These are phyloP conservation scores for Schwanniomyces occidentalis DNA, from an alignment of 805 yeast genomes.

Conservation along the genomic window DNA sequence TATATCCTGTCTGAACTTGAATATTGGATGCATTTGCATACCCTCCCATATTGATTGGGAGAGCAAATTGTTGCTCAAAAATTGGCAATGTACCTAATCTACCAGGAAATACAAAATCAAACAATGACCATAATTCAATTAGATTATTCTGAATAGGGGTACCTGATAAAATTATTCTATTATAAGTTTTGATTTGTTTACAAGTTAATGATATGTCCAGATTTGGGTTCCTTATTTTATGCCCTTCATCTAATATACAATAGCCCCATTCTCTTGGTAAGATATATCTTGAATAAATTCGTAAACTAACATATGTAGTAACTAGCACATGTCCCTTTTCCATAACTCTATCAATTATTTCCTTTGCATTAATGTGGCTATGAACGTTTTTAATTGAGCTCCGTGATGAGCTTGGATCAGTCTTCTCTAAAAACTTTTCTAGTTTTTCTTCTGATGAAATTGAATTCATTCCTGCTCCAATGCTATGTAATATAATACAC, in stretches of 20 bases:
- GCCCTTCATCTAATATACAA: conserved; percentile 93
- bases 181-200: conserved; percentile 80
- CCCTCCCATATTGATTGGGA: conserved; percentile 96
- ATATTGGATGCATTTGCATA: conserved; percentile 95
- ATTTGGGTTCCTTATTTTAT: conserved; percentile 93
- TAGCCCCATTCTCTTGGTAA: conserved; percentile 84
- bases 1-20: conserved; percentile 94
- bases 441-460: conserved; percentile 45
- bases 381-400: conserved; percentile 22
- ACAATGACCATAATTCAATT: conserved; percentile 89
- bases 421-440: conserved; percentile 50
- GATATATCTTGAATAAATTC: conserved; percentile 62
- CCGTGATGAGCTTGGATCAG: conserved; percentile 30
- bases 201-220: conserved; percentile 82
- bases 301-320: conserved; percentile 88
- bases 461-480: conserved; percentile 77
- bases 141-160: conserved; percentile 96
- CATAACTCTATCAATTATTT: conserved; percentile 58
- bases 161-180: conserved; percentile 87
- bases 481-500: conserved; percentile 83
- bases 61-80: conserved; percentile 86
- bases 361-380: conserved; percentile 41
- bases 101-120: conserved; percentile 95
- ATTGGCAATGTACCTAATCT: conserved; percentile 92
- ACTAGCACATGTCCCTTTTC: conserved; percentile 78